Base-by-base conservation (phyloP, 1,139 yeast species). In the Debaryomycetaceae sp. region DNA sequence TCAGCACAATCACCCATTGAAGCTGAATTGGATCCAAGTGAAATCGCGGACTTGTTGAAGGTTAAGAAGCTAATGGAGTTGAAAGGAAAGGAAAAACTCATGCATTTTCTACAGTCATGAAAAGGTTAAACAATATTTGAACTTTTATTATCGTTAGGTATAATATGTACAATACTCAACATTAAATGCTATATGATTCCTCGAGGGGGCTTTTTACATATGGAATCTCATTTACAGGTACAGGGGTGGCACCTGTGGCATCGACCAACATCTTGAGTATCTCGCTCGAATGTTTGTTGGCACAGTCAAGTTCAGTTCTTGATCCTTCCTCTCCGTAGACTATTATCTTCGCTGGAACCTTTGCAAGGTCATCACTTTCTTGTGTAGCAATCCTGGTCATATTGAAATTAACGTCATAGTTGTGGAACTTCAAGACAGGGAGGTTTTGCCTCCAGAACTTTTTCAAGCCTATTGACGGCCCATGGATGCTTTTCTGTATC, bases 401-500 rank as follows among this genome's bases (percentile, higher is more conserved):
- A 27, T 79, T 73, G 47, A 88, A 81, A 34, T 80, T 76, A 33
- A 87, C 60, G 37, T 72, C 69, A 30, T 93, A 93, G 63, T 90
- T 90, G 68, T 88, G 91, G 65, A 87, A 90, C 60, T 83, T 85
- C 48, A 90, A 72, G 11, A 89, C 81, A 20, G 95, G 96, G 47
- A 89, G 70, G 63, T 81, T 78, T 42, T 73, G 68, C 56, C 79
- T 80, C 95, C 95, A 87, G 65, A 90, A 87, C 45, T 65, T 62
- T 53, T 64, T 68, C 47, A 74, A 59, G 1, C 78, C 78, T 14
- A 59, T 54, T 9, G 73, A 60, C 9, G 72, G 68, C 27, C 59
- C 62, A 45, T 63, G 62, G 17, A 55, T 56, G 43, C 57, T 59
- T 44, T 56, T 52, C 39, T 62, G 63, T 42, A 66, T 63, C 41